Percentiles rank a stretch among this genome's conserved stretches.
These are phyloP conservation scores for Fusarium aywerte DNA, from an alignment of 2,329 filamentous ascomycete species.

Conservation along the genomic window DNA sequence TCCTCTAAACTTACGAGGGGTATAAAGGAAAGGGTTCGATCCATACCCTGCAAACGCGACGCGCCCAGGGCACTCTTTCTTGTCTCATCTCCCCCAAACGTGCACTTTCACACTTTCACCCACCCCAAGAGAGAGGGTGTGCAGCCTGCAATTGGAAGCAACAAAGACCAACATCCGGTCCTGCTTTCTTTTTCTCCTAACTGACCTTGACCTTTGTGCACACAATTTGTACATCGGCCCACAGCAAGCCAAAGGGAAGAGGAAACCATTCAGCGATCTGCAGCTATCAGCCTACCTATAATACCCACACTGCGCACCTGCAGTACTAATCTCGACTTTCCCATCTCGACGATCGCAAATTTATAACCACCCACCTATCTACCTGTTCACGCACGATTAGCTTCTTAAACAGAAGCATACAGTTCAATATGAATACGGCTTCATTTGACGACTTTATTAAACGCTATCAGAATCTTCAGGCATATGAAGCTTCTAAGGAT, in stretches of 20 bases:
- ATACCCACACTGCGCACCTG: slow-evolving; percentile 28
- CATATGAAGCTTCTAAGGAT: slow-evolving; percentile 55
- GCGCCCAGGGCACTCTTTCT: slow-evolving; percentile 10
- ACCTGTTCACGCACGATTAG: slow-evolving; percentile 14
- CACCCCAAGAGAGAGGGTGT: slow-evolving; percentile 29
- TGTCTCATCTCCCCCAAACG: slow-evolving; percentile 35
- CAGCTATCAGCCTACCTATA: slow-evolving; percentile 14
- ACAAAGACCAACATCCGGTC: slow-evolving; percentile 31
- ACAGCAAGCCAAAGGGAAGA: neutral
- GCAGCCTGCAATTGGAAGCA: slow-evolving; percentile 22
- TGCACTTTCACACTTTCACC: slow-evolving; percentile 35
- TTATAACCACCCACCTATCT: neutral
- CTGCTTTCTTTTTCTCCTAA: neutral
- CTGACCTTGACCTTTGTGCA: slow-evolving; percentile 6
- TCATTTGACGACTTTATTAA: slow-evolving; percentile 59
- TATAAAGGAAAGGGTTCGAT: neutral
- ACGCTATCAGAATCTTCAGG: slow-evolving; percentile 58
- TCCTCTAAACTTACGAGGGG: neutral
- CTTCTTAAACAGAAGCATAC: slow-evolving; percentile 2
- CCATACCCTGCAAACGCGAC: slow-evolving; percentile 4
- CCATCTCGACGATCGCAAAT: slow-evolving; percentile 5
- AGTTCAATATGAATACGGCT: slow-evolving; percentile 42
- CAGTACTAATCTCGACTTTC: slow-evolving; percentile 1
- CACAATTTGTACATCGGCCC: slow-evolving; percentile 7
- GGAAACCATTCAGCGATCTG: slow-evolving; percentile 7